Evolutionary conservation across 164 flowering plant species (phyloP).

Genomic region (Nymphaea thermarum): DNA sequence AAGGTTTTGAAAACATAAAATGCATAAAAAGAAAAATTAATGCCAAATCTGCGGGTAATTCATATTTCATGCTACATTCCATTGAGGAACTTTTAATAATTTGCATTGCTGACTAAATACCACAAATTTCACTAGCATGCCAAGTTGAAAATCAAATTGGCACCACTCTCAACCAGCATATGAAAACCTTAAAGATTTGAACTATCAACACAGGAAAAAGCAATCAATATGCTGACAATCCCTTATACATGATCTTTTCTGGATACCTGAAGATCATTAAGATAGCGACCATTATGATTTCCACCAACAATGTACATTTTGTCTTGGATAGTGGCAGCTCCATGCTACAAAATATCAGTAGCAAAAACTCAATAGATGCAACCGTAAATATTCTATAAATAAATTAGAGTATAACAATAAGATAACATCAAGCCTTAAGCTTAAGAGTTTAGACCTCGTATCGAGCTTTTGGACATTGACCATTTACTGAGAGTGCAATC

Average conservation of each 20-base stretch:
- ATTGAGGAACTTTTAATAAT: too few species aligned
- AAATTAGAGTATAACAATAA: background rate
- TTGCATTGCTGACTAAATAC: background rate
- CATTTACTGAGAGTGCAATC: slow-evolving; percentile 72
- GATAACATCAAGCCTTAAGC: background rate
- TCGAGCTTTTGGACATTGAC: slow-evolving; percentile 81
- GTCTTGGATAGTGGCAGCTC: slow-evolving; percentile 78
- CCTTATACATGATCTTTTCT: background rate
- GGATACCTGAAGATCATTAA: slow-evolving; percentile 86
- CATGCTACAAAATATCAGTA: slow-evolving; percentile 48
- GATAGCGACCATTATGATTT: slow-evolving; percentile 97
- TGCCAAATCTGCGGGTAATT: background rate
- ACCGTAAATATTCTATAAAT: background rate
- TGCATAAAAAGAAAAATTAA: background rate
- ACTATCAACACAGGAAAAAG: too few species aligned
- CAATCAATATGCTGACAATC: too few species aligned
- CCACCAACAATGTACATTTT: slow-evolving; percentile 96
- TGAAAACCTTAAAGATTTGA: too few species aligned
- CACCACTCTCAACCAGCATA: background rate
- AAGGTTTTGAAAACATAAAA: too few species aligned
- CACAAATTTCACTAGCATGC: background rate
- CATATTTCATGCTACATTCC: background rate
- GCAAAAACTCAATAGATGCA: background rate
- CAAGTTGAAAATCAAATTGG: background rate
- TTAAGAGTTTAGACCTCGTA: slow-evolving; percentile 53